Base-by-base conservation (phyloP, 2,329 filamentous ascomycete species). In the Bipolaris cookei region DNA sequence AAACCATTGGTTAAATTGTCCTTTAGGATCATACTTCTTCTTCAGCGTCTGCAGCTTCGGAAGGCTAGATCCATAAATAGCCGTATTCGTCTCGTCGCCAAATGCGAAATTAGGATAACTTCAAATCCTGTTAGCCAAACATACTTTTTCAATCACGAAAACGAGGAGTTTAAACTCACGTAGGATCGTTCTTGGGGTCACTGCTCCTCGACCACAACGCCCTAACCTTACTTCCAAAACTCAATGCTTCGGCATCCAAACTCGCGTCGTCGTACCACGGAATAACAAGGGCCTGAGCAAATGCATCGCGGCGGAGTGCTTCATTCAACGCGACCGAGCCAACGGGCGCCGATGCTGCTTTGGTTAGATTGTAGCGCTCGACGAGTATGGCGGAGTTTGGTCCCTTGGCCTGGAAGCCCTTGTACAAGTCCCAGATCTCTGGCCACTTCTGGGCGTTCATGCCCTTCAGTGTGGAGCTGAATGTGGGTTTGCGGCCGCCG, bases 401-500 rank as follows among this genome's bases (percentile, higher is more conserved):
- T 1, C 72, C 75, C 51, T 74, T 68, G 18, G 66, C 59, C 53
- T 76, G 69, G 64, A 80, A 81, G 1, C 52, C 61, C 20, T 57
- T 67, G 59, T 77, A 80, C 25, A 76, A 60, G 43, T 78, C 65
- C 76, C 76, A 80, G 30, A 79, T 67, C 21, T 70, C 58, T 4
- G 70, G 72, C 77, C 78, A 81, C n/a, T 70, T 72, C 0, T 64
- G 35, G 0, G 77, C 64, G 30, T 71, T 64, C 72, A 80, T 71
- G 16, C 57, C 66, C 6, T 66, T 68, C 42, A 80, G 64, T 5
- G 69, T 71, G 1, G 71, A 71, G 50, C 68, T 71, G 59, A 72
- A 79, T 5, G 75, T 68, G 1, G 78, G 78, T 61, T 80, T 81
- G 43, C 77, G 76, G 1, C 64, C 76, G 6, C 74, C 77, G 2